Conservation (phyloP, 805 yeast genomes). For the Debaryomyces prosopidis region DNA sequence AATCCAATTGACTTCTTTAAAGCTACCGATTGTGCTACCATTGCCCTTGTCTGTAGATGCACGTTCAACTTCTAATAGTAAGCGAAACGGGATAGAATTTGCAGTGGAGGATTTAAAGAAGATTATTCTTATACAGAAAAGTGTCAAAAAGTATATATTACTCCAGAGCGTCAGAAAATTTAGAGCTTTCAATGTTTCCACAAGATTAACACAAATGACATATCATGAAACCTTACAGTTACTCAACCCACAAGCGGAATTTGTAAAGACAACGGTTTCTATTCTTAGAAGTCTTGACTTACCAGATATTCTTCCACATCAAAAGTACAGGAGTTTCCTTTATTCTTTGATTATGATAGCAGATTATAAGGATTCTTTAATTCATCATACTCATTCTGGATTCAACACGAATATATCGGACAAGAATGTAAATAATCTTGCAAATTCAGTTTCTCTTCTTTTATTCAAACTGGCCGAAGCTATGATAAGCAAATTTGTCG, state of each 20-base stretch:
- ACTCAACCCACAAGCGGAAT: background rate
- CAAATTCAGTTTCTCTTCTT: constrained; percentile 20
- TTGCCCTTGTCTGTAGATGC: background rate
- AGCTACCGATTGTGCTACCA: background rate
- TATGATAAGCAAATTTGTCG: constrained; percentile 12
- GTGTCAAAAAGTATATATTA: background rate
- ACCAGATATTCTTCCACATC: constrained; percentile 5
- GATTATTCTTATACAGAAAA: background rate
- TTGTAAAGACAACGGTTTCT: background rate
- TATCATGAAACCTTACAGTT: background rate
- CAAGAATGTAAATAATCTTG: constrained; percentile 6
- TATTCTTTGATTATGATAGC: constrained; percentile 20
- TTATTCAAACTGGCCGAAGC: constrained; percentile 15
- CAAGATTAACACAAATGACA: background rate
- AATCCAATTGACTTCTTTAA: background rate
- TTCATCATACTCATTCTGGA: constrained; percentile 18
- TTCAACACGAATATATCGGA: constrained; percentile 19
- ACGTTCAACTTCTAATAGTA: background rate
- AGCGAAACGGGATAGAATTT: background rate
- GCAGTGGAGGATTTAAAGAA: background rate
- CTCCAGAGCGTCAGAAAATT: background rate
- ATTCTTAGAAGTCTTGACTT: constrained; percentile 4
- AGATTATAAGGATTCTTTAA: constrained; percentile 17
- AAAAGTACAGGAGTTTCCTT: constrained; percentile 12
- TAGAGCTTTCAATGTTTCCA: background rate